phyloP scores from a whole-genome alignment of 129 eudicot species.

The Saposhnikovia divaricata region DNA sequence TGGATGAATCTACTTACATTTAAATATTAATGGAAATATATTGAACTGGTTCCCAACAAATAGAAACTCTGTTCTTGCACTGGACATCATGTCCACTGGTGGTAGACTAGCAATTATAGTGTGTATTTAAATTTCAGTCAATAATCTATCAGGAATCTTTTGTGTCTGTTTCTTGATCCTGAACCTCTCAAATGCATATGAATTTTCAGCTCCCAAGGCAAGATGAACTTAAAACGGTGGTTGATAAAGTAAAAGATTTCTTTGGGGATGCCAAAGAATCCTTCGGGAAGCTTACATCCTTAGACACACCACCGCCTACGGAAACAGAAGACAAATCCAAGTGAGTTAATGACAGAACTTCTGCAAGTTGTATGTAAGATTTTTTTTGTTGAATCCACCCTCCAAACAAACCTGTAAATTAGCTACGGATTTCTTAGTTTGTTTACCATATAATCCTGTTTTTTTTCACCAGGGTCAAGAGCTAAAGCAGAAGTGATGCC shows the following conservation, averaged over 20 bases:
- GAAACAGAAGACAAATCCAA: slow-evolving; percentile 39
- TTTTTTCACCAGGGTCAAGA: slow-evolving; percentile 35
- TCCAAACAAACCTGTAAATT: too few species aligned
- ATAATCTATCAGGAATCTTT: background rate
- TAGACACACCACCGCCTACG: slow-evolving; percentile 29
- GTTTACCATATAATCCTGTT: background rate
- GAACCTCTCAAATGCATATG: slow-evolving; percentile 4
- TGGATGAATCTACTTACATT: background rate
- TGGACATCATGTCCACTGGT: background rate
- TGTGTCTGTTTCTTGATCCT: background rate
- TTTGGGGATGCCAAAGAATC: slow-evolving; percentile 95
- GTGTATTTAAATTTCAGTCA: background rate
- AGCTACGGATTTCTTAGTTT: too few species aligned
- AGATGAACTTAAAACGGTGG: slow-evolving; percentile 79
- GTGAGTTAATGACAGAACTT: slow-evolving; percentile 23
- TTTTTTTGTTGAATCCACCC: too few species aligned
- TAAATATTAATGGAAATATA: background rate
- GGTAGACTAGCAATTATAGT: background rate
- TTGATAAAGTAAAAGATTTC: slow-evolving; percentile 87
- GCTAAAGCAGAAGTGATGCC: slow-evolving; percentile 21
- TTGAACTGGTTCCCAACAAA: background rate
- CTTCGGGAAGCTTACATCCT: slow-evolving; percentile 63
- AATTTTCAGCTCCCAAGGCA: slow-evolving; percentile 61
- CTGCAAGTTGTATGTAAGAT: background rate
- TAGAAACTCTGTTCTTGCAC: background rate